Evolutionary conservation across 352 stramenopile genomes (phyloP).

Genomic region (Globisporangium camurandrum): DNA sequence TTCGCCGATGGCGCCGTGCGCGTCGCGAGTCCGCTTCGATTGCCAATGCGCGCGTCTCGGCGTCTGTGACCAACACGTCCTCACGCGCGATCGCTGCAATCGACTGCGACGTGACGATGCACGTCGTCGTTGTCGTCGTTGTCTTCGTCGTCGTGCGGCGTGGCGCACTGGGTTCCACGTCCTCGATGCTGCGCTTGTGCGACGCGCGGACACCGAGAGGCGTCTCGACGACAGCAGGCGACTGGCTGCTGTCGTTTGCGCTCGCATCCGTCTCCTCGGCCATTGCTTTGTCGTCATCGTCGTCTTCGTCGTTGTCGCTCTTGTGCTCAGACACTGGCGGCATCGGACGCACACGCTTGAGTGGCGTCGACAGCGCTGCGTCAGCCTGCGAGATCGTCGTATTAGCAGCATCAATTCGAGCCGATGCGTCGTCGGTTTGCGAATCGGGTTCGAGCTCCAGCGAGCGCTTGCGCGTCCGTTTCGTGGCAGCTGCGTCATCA

Average conservation of each 20-base stretch:
- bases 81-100: too few relatives aligned
- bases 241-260: not conserved
- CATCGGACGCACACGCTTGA: not conserved
- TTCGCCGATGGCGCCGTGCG: slow-evolving; percentile 22
- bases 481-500: too few relatives aligned
- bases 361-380: not conserved
- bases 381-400: not conserved
- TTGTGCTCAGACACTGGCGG: not conserved
- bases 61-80: too few relatives aligned
- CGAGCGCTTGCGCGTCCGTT: too few relatives aligned
- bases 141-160: slow-evolving; percentile 9
- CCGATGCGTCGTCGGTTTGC: not conserved
- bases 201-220: not conserved
- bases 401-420: not conserved
- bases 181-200: not conserved
- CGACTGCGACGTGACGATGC: too few relatives aligned
- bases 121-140: slow-evolving; percentile 25
- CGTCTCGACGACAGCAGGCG: not conserved
- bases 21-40: too few relatives aligned
- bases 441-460: slow-evolving; percentile 3
- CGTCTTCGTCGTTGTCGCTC: not conserved
- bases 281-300: not conserved
- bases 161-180: slow-evolving; percentile 10
- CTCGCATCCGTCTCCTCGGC: not conserved
- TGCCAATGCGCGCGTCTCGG: too few relatives aligned